These are phyloP conservation scores for Lotus japonicus DNA, from an alignment of 306 rosid species.

Conservation along the genomic window DNA sequence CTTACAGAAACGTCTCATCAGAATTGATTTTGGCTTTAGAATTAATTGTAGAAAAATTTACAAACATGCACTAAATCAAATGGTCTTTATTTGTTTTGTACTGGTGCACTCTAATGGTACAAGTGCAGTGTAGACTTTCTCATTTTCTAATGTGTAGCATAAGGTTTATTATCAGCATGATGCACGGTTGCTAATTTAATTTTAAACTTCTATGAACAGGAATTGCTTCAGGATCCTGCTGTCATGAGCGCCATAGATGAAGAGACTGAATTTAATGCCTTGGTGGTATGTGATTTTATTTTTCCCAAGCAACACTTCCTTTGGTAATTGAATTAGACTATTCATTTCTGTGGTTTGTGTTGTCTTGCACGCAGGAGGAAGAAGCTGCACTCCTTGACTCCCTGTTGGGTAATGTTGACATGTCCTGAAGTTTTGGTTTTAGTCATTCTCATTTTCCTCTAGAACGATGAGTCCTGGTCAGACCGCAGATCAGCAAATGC, in stretches of 20 bases:
- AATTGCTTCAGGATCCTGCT: conserved; percentile 76
- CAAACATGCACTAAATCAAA: not conserved
- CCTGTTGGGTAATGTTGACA: conserved; percentile 46
- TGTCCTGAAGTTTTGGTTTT: not conserved
- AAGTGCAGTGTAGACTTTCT: not conserved
- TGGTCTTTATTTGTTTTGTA: not conserved
- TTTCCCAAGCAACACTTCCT: not conserved
- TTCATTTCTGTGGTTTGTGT: conserved; percentile 8
- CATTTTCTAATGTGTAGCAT: not conserved
- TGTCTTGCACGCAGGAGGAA: conserved; percentile 58
- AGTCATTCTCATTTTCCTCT: not conserved
- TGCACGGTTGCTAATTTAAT: conserved; percentile 14
- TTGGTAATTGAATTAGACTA: not conserved
- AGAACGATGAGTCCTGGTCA: not conserved
- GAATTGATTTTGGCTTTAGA: too few species aligned
- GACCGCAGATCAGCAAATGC: not conserved
- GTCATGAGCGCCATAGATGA: conserved; percentile 72
- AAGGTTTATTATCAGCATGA: not conserved
- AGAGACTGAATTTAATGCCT: conserved; percentile 93
- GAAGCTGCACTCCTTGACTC: conserved; percentile 83
- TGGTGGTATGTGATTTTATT: conserved; percentile 61
- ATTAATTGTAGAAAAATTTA: too few species aligned
- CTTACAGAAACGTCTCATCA: too few species aligned
- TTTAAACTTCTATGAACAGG: conserved; percentile 49
- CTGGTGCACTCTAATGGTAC: not conserved